Conservation (phyloP, 164 flowering plant species). For the Vitis cinerea region DNA sequence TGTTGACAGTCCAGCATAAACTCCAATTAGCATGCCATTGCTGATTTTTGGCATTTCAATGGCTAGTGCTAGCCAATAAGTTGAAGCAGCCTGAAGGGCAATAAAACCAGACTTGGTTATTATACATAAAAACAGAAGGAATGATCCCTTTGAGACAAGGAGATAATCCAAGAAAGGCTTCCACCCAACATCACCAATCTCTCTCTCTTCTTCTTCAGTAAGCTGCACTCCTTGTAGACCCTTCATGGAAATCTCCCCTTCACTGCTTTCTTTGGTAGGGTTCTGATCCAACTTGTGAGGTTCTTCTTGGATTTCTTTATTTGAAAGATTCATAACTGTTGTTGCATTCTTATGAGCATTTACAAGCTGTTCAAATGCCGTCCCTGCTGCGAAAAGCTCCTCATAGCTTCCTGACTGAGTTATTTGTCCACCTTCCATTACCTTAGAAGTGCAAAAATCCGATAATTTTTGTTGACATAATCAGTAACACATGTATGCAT, state of each 20-base stretch:
- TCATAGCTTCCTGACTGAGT: slow-evolving; percentile 68
- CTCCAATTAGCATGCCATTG: slow-evolving; percentile 49
- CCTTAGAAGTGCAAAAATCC: slow-evolving; percentile 28
- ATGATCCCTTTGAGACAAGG: slow-evolving; percentile 44
- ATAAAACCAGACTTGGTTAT: slow-evolving; percentile 47
- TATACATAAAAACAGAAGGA: slow-evolving; percentile 23
- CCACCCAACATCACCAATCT: slow-evolving; percentile 70
- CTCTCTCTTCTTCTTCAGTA: slow-evolving; percentile 75
- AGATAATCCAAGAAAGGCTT: slow-evolving; percentile 74
- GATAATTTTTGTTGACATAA: too few species aligned
- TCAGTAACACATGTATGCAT: too few species aligned
- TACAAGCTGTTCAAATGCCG: slow-evolving; percentile 75
- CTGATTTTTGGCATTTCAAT: slow-evolving; percentile 43
- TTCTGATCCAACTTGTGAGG: slow-evolving; percentile 2
- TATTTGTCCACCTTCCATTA: slow-evolving; percentile 64
- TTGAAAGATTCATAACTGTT: slow-evolving; percentile 23
- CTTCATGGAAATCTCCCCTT: slow-evolving; percentile 41
- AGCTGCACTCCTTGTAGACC: slow-evolving; percentile 45
- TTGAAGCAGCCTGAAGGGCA: slow-evolving; percentile 57
- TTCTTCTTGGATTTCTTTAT: slow-evolving; percentile 10
- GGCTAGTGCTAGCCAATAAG: slow-evolving; percentile 80
- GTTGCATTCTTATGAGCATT: slow-evolving; percentile 70
- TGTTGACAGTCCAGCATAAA: slow-evolving; percentile 56
- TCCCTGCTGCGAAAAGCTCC: slow-evolving; percentile 60
- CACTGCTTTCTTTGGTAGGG: slow-evolving; percentile 21